phyloP scores from a whole-genome alignment of 2,329 filamentous ascomycete species.

The Hortaea werneckii region DNA sequence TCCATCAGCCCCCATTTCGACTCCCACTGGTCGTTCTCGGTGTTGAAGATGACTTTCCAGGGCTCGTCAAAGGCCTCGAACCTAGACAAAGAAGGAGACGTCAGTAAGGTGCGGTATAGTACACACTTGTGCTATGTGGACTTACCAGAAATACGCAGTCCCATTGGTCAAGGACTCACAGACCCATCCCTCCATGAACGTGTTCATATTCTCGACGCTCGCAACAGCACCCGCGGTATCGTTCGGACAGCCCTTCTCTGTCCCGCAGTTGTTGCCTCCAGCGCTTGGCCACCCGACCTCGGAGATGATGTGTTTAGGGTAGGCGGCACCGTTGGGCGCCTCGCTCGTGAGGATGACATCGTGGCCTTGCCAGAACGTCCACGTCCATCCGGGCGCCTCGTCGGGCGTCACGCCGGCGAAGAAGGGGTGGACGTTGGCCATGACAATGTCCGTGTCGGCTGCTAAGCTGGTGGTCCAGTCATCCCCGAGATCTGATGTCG shows the following conservation, averaged over 20 bases:
- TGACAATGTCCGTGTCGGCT: constrained; percentile 67
- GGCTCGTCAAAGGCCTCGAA: constrained; percentile 96
- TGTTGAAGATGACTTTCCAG: constrained; percentile 76
- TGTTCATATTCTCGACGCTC: constrained; percentile 69
- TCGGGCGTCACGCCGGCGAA: constrained; percentile 68
- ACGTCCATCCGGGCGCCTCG: constrained; percentile 70
- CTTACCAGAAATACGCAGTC: constrained; percentile 86
- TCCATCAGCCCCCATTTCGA: constrained; percentile 94
- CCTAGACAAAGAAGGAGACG: constrained; percentile 24
- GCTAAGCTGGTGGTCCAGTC: constrained; percentile 70
- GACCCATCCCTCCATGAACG: constrained; percentile 77
- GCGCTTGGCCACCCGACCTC: constrained; percentile 86
- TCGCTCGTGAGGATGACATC: constrained; percentile 33
- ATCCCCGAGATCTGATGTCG: constrained; percentile 80
- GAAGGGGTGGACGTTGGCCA: constrained; percentile 96
- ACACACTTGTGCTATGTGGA: constrained; percentile 3
- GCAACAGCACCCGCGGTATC: constrained; percentile 58
- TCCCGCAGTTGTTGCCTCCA: constrained; percentile 70
- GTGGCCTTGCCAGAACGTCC: constrained; percentile 59
- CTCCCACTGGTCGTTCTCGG: constrained; percentile 62
- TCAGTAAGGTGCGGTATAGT: not conserved
- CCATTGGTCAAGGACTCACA: constrained; percentile 70
- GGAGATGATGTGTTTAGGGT: constrained; percentile 50
- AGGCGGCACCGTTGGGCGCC: constrained; percentile 43
- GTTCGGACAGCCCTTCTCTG: constrained; percentile 42